Percentiles rank a stretch among this genome's conserved stretches.
Conservation (phyloP, 2,329 filamentous ascomycete genomes). For the Chrysoporthe deuterocubensis region DNA sequence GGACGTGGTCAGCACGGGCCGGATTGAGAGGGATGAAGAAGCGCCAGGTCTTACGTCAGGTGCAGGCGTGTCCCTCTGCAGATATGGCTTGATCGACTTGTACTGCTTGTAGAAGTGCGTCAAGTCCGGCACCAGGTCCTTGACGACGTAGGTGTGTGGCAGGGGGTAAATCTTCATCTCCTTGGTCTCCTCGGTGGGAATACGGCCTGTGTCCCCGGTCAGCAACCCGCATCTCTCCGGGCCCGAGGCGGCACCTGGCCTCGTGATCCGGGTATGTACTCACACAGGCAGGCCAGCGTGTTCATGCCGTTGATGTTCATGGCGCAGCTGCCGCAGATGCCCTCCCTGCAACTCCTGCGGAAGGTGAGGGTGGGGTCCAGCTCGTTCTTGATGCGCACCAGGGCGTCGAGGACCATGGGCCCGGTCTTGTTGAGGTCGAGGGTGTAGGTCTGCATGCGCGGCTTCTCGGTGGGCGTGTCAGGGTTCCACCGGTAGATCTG, state of each 20-base stretch:
- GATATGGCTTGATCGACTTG: slow-evolving; percentile 98
- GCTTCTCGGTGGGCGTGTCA: slow-evolving; percentile 89
- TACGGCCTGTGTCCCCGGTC: slow-evolving; percentile 70
- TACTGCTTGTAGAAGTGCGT: slow-evolving; percentile 99
- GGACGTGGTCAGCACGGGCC: slow-evolving; percentile 25
- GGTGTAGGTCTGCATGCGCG: slow-evolving; percentile 91
- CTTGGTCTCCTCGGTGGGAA: slow-evolving; percentile 78
- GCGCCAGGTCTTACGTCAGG: slow-evolving; percentile 70
- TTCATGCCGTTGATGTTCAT: slow-evolving; percentile 99
- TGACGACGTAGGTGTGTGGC: slow-evolving; percentile 98
- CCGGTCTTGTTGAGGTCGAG: slow-evolving; percentile 98
- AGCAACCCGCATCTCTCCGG: not conserved
- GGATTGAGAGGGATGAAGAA: not conserved
- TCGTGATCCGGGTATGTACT: slow-evolving; percentile 43
- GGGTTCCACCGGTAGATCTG: slow-evolving; percentile 99
- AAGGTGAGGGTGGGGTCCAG: slow-evolving; percentile 95
- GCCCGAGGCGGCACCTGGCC: not conserved
- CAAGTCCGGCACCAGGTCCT: slow-evolving; percentile 96
- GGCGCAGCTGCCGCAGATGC: slow-evolving; percentile 96
- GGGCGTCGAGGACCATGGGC: slow-evolving; percentile 95
- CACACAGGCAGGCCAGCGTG: slow-evolving; percentile 96
- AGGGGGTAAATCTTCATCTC: slow-evolving; percentile 97
- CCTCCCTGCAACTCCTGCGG: slow-evolving; percentile 93
- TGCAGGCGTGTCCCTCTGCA: slow-evolving; percentile 85
- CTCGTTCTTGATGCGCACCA: slow-evolving; percentile 99